Conservation (phyloP, 257 asterid species). For the Rauvolfia tetraphylla region DNA sequence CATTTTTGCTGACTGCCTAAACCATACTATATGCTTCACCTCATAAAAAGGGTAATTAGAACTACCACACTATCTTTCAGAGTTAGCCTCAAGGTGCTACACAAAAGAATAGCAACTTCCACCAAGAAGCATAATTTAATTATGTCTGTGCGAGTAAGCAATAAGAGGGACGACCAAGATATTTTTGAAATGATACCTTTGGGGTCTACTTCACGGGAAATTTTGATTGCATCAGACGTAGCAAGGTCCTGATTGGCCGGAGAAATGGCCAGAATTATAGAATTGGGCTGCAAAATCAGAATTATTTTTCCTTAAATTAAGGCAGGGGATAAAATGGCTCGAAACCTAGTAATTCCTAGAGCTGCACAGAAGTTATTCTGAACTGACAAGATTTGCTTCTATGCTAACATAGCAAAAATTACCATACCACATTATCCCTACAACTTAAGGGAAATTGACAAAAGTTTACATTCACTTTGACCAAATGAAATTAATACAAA, state of each 20-base stretch:
- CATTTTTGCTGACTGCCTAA: neutral
- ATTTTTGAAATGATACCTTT: conserved; percentile 45
- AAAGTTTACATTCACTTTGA: neutral
- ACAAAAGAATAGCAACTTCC: neutral
- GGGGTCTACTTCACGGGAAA: conserved; percentile 88
- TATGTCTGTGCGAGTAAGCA: neutral
- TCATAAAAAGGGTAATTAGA: too few species aligned
- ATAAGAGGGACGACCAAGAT: neutral
- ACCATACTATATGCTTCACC: neutral
- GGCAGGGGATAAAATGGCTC: neutral
- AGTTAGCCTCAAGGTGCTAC: neutral
- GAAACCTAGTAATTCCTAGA: neutral
- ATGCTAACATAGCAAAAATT: neutral
- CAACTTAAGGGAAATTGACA: neutral
- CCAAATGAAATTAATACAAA: conserved; percentile 6
- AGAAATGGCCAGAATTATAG: conserved; percentile 83
- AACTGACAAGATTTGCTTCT: neutral
- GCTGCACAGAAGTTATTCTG: neutral
- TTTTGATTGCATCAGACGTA: conserved; percentile 87
- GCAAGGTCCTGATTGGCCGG: conserved; percentile 98
- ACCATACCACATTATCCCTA: neutral
- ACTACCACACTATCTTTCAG: too few species aligned
- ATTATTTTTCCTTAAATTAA: conserved; percentile 10
- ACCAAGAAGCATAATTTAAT: neutral
- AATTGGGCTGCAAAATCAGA: conserved; percentile 63